Evolutionary conservation across 495 filamentous ascomycete species (phyloP).

Genomic region (Podospora bellae-mahoneyi): DNA sequence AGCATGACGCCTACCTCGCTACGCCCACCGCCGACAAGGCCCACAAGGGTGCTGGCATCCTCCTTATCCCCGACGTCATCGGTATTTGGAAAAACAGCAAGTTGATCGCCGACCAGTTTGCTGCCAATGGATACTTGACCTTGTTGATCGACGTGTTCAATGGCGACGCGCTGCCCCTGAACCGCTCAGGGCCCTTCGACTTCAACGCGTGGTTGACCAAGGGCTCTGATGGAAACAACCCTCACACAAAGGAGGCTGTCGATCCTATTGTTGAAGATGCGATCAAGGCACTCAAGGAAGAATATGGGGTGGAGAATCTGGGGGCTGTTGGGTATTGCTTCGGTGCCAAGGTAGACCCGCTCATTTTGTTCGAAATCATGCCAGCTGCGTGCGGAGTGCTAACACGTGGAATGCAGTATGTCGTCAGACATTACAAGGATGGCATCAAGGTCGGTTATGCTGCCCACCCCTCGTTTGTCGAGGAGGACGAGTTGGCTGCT

Average conservation of each 20-base stretch:
- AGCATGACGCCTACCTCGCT: constrained; percentile 50
- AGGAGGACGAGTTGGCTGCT: constrained; percentile 68
- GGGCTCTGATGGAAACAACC: constrained; percentile 48
- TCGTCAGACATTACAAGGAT: constrained; percentile 44
- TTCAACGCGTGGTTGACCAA: constrained; percentile 57
- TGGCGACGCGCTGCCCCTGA: constrained; percentile 61
- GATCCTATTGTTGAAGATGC: constrained; percentile 49
- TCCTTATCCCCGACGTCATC: constrained; percentile 63
- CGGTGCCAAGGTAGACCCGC: constrained; percentile 53
- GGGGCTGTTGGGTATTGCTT: constrained; percentile 80
- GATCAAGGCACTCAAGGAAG: constrained; percentile 47
- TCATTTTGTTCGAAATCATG: too few relatives aligned
- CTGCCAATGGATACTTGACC: constrained; percentile 75
- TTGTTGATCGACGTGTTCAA: constrained; percentile 75
- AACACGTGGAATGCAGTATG: constrained; percentile 34
- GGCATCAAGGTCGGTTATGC: constrained; percentile 60
- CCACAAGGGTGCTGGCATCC: constrained; percentile 51
- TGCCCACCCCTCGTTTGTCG: constrained; percentile 75
- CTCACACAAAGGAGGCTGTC: constrained; percentile 57
- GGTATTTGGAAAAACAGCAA: constrained; percentile 73
- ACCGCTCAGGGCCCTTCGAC: constrained; percentile 56
- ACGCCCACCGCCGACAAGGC: constrained; percentile 40
- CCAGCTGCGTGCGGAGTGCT: not conserved
- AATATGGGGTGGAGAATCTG: constrained; percentile 59
- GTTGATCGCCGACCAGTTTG: constrained; percentile 79